Evolutionary conservation across 768 basidiomycete species (phyloP), one percentile per base, ranked within the genome.

Genomic region (Hemileccinum rubropunctum): DNA sequence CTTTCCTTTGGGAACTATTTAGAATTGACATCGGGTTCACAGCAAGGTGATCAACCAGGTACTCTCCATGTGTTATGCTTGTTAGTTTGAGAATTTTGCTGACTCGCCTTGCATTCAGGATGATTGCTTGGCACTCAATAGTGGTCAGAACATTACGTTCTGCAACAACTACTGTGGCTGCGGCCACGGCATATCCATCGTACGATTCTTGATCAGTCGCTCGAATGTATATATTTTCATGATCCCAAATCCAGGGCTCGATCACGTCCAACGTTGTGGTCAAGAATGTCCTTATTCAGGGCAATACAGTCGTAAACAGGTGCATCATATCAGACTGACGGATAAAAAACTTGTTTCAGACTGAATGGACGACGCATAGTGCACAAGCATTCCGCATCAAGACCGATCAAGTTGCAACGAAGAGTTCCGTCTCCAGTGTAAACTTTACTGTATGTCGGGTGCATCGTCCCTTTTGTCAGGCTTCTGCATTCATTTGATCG

Each of bases 321-420:
- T 79, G 45, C 44, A 15, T 20, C 45, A 15, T 23, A 27, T 45
- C 12, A n/a, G n/a, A n/a, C n/a, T n/a, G n/a, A n/a, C 3, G 4
- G 18, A 21, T 17, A 20, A 0, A 21, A 27, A 2, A 28, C 27
- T 10, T 0, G 11, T 3, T 18, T 20, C 39, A 21, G 6, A 45
- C 21, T 33, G 28, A 60, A 41, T 33, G 13, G 23, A 40, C 10
- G 9, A 10, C 3, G 11, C 15, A 26, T 27, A 82, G 81, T 51
- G 66, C 70, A 46, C 76, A 78, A 59, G 82, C 76, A 0, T 71
- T 86, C 41, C 79, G 83, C 38, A 85, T 87, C 67, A 87, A 85
- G 67, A 82, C 77, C 6, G 54, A 77, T 4, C 60, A 71, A n/a
- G 43, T 51, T 42, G 75, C 83, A 6, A 74, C 71, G 7, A 71